Percentiles rank a stretch among this genome's conserved stretches.
Conservation (phyloP, 2,329 filamentous ascomycete genomes). For the Scorias spongiosa region DNA sequence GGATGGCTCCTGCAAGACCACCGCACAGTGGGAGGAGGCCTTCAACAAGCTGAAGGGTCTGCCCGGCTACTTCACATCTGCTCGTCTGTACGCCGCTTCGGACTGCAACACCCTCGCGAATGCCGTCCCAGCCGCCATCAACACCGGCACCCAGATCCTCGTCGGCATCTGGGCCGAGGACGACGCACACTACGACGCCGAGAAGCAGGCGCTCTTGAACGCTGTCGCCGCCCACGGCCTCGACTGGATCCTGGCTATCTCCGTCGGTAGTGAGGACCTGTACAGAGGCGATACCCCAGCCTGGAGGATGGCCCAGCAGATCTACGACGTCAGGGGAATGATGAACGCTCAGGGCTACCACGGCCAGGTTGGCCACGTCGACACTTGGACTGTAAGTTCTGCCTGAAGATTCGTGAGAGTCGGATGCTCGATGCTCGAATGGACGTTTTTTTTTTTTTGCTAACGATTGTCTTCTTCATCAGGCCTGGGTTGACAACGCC, state of each 20-base stretch:
- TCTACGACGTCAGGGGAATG: constrained; percentile 39
- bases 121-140: constrained; percentile 42
- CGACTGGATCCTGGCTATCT: constrained; percentile 48
- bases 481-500: constrained; percentile 35
- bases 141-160: constrained; percentile 44
- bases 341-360: constrained; percentile 30
- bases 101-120: constrained; percentile 35
- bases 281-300: constrained; percentile 39
- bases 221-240: constrained; percentile 41
- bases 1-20: constrained; percentile 25
- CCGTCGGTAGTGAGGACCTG: constrained; percentile 52
- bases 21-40: constrained; percentile 21
- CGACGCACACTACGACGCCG: constrained; percentile 38
- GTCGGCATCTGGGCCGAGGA: constrained; percentile 46
- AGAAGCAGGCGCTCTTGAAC: constrained; percentile 44
- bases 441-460: too few relatives aligned
- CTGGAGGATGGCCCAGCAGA: constrained; percentile 27
- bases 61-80: constrained; percentile 41
- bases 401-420: constrained; percentile 24
- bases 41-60: constrained; percentile 24
- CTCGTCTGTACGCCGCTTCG: constrained; percentile 51
- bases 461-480: background rate
- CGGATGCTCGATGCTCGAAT: too few relatives aligned
- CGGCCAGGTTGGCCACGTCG: constrained; percentile 48
- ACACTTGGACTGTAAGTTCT: constrained; percentile 41